Percentiles rank a stretch among this genome's conserved stretches.
Conservation (phyloP, 345 rosid genomes). For the Viola odorata region DNA sequence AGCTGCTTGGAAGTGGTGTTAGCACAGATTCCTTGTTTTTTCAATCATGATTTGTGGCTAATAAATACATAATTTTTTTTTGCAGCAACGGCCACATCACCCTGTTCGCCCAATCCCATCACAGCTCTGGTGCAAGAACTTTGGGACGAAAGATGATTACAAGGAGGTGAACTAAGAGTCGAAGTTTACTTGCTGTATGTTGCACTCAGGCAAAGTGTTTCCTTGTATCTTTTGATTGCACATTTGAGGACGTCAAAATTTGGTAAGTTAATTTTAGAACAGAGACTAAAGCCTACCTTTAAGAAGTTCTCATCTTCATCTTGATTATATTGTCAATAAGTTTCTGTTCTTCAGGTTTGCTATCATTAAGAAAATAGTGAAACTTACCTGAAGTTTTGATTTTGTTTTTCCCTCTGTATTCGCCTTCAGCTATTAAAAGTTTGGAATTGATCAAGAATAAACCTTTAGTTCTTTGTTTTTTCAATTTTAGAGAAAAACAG, state of each 20-base stretch:
- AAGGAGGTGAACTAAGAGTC: slow-evolving; percentile 16
- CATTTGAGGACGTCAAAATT: neutral
- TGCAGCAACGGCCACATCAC: slow-evolving; percentile 96
- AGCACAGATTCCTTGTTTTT: too few species aligned
- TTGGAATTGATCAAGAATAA: too few species aligned
- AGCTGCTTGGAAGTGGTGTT: too few species aligned
- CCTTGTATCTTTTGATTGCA: slow-evolving; percentile 2
- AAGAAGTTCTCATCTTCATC: neutral
- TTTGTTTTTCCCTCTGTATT: neutral
- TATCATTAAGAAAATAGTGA: neutral
- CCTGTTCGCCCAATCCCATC: slow-evolving; percentile 98
- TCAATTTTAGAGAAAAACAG: too few species aligned
- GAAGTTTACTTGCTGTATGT: neutral
- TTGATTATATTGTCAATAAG: slow-evolving; percentile 2
- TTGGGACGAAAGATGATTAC: slow-evolving; percentile 73
- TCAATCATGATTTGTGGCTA: too few species aligned
- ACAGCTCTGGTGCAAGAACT: slow-evolving; percentile 99
- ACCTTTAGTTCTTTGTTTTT: too few species aligned
- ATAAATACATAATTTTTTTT: slow-evolving; percentile 2
- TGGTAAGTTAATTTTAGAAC: slow-evolving; percentile 9
- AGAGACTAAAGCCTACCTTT: neutral
- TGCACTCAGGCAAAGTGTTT: slow-evolving; percentile 9
- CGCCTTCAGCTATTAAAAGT: neutral
- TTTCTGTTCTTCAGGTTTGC: neutral
- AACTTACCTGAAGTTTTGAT: neutral